These are phyloP conservation scores for Holtermanniella nyarrowii DNA, from an alignment of 768 basidiomycete species.

Conservation along the genomic window DNA sequence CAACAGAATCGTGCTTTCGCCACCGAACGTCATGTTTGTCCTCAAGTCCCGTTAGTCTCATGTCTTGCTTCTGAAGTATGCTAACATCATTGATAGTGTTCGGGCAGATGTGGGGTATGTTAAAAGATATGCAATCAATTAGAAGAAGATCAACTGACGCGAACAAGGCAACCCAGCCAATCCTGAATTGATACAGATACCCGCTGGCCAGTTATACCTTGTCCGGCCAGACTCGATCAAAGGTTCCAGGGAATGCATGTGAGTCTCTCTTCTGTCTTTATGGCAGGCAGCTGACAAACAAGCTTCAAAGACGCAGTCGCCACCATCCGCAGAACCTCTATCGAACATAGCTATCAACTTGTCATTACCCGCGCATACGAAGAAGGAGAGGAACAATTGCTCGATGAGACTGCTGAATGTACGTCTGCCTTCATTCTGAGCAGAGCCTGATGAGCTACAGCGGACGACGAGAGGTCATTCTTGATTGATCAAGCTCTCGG, in stretches of 20 bases:
- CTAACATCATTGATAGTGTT: conserved; percentile 49
- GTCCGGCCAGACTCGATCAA: conserved; percentile 84
- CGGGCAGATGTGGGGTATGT: conserved; percentile 90
- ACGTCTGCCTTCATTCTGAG: conserved; percentile 49
- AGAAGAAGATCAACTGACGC: not conserved
- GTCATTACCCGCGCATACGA: conserved; percentile 95
- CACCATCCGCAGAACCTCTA: conserved; percentile 66
- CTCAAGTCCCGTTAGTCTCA: conserved; percentile 35
- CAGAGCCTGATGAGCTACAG: conserved; percentile 46
- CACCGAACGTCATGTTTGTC: conserved; percentile 29
- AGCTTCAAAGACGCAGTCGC: conserved; percentile 95
- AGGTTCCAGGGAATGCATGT: conserved; percentile 96
- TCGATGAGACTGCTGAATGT: conserved; percentile 69
- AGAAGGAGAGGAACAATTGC: conserved; percentile 86
- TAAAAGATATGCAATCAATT: not conserved
- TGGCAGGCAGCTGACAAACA: not conserved
- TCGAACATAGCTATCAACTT: conserved; percentile 69
- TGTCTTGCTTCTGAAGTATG: not conserved
- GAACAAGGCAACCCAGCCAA: conserved; percentile 78
- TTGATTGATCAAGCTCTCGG: conserved; percentile 82
- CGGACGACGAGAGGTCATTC: conserved; percentile 87
- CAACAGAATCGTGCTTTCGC: not conserved
- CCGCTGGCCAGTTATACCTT: conserved; percentile 80
- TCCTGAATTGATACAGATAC: conserved; percentile 88
- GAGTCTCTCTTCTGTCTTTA: conserved; percentile 36